Evolutionary conservation across 2,329 filamentous ascomycete genomes (phyloP).

Genomic region (Thielaviopsis musarum): DNA sequence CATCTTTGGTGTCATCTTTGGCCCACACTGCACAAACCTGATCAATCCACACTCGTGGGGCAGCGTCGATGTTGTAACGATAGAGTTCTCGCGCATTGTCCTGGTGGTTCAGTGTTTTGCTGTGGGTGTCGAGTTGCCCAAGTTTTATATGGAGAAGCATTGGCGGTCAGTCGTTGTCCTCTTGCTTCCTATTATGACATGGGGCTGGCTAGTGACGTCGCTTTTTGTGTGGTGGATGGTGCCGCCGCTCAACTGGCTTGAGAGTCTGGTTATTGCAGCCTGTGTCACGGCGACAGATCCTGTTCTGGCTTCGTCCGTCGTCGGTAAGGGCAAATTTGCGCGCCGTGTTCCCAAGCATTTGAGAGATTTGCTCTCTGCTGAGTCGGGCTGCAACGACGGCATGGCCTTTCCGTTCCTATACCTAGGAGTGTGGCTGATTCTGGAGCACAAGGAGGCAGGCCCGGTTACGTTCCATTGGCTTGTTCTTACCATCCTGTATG

Average conservation of each 20-base stretch:
- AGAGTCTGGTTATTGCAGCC: conserved; percentile 71
- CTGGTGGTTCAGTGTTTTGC: conserved; percentile 87
- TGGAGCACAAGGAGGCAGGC: conserved; percentile 52
- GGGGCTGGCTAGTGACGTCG: conserved; percentile 84
- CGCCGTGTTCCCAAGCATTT: conserved; percentile 96
- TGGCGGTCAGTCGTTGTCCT: conserved; percentile 85
- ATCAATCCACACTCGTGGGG: conserved; percentile 67
- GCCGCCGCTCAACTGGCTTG: conserved; percentile 65
- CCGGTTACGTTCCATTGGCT: conserved; percentile 74
- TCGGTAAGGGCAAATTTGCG: conserved; percentile 97
- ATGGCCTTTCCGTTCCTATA: conserved; percentile 99
- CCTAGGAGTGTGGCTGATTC: conserved; percentile 74
- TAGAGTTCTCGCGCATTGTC: conserved; percentile 80
- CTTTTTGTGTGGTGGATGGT: conserved; percentile 91
- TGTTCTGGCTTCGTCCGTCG: conserved; percentile 89
- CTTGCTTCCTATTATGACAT: conserved; percentile 91
- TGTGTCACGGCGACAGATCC: conserved; percentile 97
- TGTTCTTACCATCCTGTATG: conserved; percentile 78
- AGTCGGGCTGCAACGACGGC: conserved; percentile 97
- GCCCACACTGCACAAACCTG: conserved; percentile 65
- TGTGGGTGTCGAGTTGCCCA: conserved; percentile 76
- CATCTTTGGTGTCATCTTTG: conserved; percentile 74
- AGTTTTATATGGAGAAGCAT: conserved; percentile 94
- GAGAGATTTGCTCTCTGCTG: conserved; percentile 82
- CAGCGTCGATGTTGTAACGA: conserved; percentile 68